Percentiles rank a stretch among this genome's conserved stretches.
phyloP scores from a whole-genome alignment of 164 flowering plant species.

The Berberis vulgaris region DNA sequence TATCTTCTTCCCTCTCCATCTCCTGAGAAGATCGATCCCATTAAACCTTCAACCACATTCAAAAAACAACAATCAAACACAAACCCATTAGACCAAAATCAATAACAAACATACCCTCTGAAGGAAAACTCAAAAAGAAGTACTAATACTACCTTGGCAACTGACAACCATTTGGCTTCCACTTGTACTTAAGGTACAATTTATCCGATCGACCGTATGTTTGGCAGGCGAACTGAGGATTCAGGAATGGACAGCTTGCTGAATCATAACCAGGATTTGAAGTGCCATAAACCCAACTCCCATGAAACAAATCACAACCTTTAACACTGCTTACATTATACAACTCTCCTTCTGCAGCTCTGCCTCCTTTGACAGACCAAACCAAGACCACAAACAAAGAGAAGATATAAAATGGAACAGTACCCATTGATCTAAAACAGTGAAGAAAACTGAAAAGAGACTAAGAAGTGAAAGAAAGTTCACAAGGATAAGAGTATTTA shows the following conservation, averaged over 20 bases:
- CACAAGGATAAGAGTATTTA: not conserved
- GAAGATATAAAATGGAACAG: not conserved
- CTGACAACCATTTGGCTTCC: constrained; percentile 67
- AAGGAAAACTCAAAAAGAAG: not conserved
- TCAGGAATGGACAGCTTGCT: constrained; percentile 69
- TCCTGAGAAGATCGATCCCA: constrained; percentile 20
- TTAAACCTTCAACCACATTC: constrained; percentile 17
- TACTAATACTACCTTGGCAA: constrained; percentile 46
- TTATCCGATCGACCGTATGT: constrained; percentile 69
- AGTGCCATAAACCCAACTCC: constrained; percentile 74
- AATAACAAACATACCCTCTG: not conserved
- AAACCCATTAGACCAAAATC: not conserved
- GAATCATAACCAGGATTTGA: constrained; percentile 65
- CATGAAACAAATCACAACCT: constrained; percentile 53
- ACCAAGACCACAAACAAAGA: constrained; percentile 8
- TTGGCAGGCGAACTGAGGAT: constrained; percentile 63
- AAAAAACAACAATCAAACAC: not conserved
- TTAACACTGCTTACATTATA: constrained; percentile 14
- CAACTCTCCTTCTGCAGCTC: constrained; percentile 8
- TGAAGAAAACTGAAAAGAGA: constrained; percentile 1
- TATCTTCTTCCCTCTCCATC: constrained; percentile 28
- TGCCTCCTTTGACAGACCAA: constrained; percentile 11
- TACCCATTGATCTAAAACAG: constrained; percentile 21
- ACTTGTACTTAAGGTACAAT: constrained; percentile 58
- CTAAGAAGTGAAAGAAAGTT: constrained; percentile 4